Evolutionary conservation across 371 early-diverging fungal genomes (phyloP), one percentile per base, ranked within the genome.

Genomic region (Capniomyces stellatus): DNA sequence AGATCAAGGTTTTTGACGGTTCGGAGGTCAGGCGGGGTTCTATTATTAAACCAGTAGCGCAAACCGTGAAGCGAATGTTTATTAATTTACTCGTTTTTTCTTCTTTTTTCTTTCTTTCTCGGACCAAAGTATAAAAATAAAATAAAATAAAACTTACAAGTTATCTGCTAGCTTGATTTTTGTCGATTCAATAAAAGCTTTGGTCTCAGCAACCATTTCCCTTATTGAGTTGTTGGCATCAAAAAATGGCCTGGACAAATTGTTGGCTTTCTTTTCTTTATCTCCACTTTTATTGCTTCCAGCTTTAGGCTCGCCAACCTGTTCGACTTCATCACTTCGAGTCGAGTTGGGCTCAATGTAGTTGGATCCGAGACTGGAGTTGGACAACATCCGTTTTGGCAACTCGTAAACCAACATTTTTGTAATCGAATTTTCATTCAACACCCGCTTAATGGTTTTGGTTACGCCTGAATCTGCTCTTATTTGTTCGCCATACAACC

Each of bases 391-490:
- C 15, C 35, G 6, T 35, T 35, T 35, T 35, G 35, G 35, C 10
- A 35, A 35, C 6, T 35, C 35, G 35, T 35, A 35, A 15, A 35
- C 35, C 59, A 67, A 64, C 29, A 67, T 47, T 10, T 31, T 56
- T 22, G 25, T 54, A 27, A 54, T 58, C 61, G 23, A 58, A 66
- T 31, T 61, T 54, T 21, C 70, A 55, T 59, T 60, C 31, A 68
- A 62, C 1, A 59, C 70, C 2, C 63, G 55, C 39, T 69, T 69
- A 28, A 69, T 58, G 0, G 68, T 69, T 28, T 61, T 58, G 54
- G 77, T 72, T 18, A 85, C 73, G 2, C 87, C 89, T 8, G 82
- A 85, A 54, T 85, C 84, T 42, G 76, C 75, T 46, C 83, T 78
- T 42, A 87, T 65, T 51, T 78, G 74, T 30, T 74, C 69, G 1